phyloP scores from a whole-genome alignment of 345 rosid genomes.

The Euphorbia tirucalli region DNA sequence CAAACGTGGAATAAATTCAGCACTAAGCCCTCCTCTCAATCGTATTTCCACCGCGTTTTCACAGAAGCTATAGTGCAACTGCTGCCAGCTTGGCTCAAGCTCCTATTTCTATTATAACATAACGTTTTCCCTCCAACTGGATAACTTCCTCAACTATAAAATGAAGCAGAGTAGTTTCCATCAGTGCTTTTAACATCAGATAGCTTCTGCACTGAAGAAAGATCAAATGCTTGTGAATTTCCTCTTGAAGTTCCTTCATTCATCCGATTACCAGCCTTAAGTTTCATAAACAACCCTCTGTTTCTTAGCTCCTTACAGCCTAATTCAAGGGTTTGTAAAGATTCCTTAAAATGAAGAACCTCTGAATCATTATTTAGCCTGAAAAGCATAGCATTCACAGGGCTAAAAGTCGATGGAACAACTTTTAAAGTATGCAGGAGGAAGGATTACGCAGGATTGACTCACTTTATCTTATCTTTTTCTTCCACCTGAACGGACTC shows the following conservation, averaged over 20 bases:
- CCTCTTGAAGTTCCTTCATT: constrained; percentile 90
- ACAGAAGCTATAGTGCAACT: constrained; percentile 21
- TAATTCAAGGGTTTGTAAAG: constrained; percentile 45
- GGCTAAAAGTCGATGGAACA: constrained; percentile 64
- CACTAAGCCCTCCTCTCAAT: constrained; percentile 64
- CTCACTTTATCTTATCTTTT: no score
- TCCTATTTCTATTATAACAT: constrained; percentile 46
- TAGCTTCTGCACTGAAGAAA: constrained; percentile 66
- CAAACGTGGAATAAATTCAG: constrained; percentile 54
- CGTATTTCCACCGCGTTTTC: constrained; percentile 42
- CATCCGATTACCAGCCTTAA: constrained; percentile 94
- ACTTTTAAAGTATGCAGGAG: constrained; percentile 65
- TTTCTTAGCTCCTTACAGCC: constrained; percentile 73
- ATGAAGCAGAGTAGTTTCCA: constrained; percentile 73
- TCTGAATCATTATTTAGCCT: constrained; percentile 61
- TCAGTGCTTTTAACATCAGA: constrained; percentile 81
- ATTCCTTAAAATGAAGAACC: constrained; percentile 42
- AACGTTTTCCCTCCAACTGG: constrained; percentile 73
- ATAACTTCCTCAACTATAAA: constrained; percentile 84
- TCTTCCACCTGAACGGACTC: no score
- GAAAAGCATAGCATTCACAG: constrained; percentile 63
- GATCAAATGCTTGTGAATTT: constrained; percentile 80
- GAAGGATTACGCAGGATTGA: no score
- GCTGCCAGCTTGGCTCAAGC: constrained; percentile 39
- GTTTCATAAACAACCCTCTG: constrained; percentile 76